A percentile compares a stretch with the other conserved stretches of the same genome.
Evolutionary conservation across 495 filamentous ascomycete species (phyloP).

Genomic region (Hyaloscypha hepaticicola): DNA sequence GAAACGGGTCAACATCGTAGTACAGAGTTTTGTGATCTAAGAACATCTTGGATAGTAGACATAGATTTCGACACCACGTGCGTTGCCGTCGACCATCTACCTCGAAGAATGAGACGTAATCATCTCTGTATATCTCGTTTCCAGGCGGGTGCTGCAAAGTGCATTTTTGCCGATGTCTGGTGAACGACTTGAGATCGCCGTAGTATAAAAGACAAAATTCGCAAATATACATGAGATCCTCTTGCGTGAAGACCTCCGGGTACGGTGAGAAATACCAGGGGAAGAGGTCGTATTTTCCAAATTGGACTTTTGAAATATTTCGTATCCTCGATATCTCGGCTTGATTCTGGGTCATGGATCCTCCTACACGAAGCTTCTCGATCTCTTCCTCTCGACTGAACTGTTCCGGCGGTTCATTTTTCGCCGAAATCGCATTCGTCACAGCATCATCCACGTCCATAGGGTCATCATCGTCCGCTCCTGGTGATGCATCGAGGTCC

Average conservation of each 20-base stretch:
- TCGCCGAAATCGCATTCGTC: constrained; percentile 39
- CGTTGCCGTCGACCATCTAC: constrained; percentile 94
- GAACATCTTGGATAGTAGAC: constrained; percentile 91
- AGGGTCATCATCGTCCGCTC: constrained; percentile 52
- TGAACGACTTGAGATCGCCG: constrained; percentile 73
- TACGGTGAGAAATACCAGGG: constrained; percentile 99
- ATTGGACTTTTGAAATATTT: constrained; percentile 88
- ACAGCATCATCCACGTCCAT: constrained; percentile 63
- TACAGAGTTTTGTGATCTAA: constrained; percentile 99
- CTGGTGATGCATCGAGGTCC: constrained; percentile 30
- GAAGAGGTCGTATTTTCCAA: constrained; percentile 87
- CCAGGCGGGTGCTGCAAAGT: constrained; percentile 90
- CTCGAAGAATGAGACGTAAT: constrained; percentile 93
- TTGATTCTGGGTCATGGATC: constrained; percentile 98
- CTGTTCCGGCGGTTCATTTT: constrained; percentile 42
- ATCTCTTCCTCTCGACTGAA: constrained; percentile 93
- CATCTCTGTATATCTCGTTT: constrained; percentile 97
- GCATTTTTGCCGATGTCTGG: constrained; percentile 85
- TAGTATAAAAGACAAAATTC: constrained; percentile 96
- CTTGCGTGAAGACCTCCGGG: constrained; percentile 80
- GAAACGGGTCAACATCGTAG: constrained; percentile 97
- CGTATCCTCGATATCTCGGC: constrained; percentile 95
- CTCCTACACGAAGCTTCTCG: constrained; percentile 86
- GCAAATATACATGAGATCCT: constrained; percentile 91
- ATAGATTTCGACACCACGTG: constrained; percentile 96